These are phyloP conservation scores for Panus rudis DNA, from an alignment of 768 basidiomycete genomes.

Conservation along the genomic window DNA sequence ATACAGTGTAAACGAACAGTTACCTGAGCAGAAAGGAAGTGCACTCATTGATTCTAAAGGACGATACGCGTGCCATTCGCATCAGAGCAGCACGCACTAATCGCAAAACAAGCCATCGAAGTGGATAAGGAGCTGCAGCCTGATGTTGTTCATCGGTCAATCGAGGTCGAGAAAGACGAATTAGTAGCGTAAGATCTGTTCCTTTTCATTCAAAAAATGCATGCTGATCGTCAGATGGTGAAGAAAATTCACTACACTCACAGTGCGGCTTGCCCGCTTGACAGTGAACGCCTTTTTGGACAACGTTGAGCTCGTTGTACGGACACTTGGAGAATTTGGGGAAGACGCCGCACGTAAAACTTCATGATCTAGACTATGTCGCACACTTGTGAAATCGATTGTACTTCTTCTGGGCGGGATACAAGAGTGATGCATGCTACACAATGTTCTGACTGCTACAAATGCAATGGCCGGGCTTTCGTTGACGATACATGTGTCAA, in stretches of 20 bases:
- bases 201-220: neutral
- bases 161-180: slow-evolving; percentile 58
- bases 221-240: slow-evolving; percentile 1
- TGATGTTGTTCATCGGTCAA: slow-evolving; percentile 66
- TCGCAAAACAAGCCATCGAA: slow-evolving; percentile 78
- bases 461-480: too few relatives aligned
- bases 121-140: slow-evolving; percentile 84
- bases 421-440: slow-evolving; percentile 12
- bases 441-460: slow-evolving; percentile 15
- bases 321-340: slow-evolving; percentile 77
- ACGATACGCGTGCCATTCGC: slow-evolving; percentile 75
- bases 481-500: too few relatives aligned
- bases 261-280: slow-evolving; percentile 78
- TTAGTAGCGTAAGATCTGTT: slow-evolving; percentile 63
- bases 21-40: neutral
- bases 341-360: slow-evolving; percentile 43
- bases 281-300: slow-evolving; percentile 84
- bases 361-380: too few relatives aligned
- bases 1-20: slow-evolving; percentile 40
- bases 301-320: slow-evolving; percentile 78
- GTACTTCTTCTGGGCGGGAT: too few relatives aligned
- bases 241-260: slow-evolving; percentile 72
- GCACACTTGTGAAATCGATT: too few relatives aligned
- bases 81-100: slow-evolving; percentile 63
- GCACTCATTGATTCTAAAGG: slow-evolving; percentile 23